Base-by-base conservation (phyloP, 2,329 filamentous ascomycete species). In the Colletotrichum tanaceti region DNA sequence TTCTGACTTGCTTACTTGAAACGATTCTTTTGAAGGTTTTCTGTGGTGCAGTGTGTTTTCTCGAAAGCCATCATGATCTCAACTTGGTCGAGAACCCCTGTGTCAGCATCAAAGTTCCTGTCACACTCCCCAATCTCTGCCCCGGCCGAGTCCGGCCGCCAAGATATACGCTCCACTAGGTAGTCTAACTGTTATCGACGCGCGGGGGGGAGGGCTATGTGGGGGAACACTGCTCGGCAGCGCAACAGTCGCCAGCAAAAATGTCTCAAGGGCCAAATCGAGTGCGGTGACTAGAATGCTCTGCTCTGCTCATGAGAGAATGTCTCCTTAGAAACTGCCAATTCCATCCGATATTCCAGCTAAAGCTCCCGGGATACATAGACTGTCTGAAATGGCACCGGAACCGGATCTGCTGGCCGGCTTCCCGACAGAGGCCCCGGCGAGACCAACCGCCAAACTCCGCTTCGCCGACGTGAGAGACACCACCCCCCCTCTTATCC, bases 401-500 rank as follows among this genome's bases (percentile, higher is more conserved):
- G 58, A 62, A 24, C 49, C 64, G n/a, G 58, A 62, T 22, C 22
- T 70, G 32, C 57, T 70, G 20, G 35, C 16, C 18, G 64, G 64
- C 20, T 63, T 70, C 22, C 68, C 68, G 13, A 10, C 64, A 20
- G 24, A 68, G 32, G 54, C 59, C 11, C 68, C 64, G 1, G 41
- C 49, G 20, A 68, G 41, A 16, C 64, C 68, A 1, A 57, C 50
- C 4, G 61, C 18, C 3, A 64, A 47, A n/a, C 65, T 68, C 11
- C 64, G 65, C 6, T 70, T 58, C n/a, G 68, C 65, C 22, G 68
- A 70, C 32, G 68, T 61, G 35, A 68, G 65, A 10, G 7, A 3
- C 24, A 3, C 5, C 10, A 1, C 4, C 5, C 5, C 1, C 22
- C 9, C 5, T 14, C 28, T 32, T 32, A 32, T 7, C 4, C 5